Percentiles rank a stretch among this genome's conserved stretches.
Conservation (phyloP, 768 basidiomycete species). For the Russula virescens region DNA sequence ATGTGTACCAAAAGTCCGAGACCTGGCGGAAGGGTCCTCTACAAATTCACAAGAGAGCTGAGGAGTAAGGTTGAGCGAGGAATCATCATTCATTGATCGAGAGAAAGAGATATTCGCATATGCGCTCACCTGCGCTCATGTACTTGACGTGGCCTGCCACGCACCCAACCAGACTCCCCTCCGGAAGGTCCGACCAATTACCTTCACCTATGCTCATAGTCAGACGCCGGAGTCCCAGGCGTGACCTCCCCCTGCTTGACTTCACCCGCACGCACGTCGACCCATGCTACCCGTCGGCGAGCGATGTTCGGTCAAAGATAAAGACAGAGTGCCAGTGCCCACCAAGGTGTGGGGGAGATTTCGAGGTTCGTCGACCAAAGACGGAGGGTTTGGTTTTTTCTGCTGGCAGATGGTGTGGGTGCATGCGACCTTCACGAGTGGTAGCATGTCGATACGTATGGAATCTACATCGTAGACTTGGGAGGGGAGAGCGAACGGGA, state of each 20-base stretch:
- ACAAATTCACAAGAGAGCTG: conserved; percentile 22
- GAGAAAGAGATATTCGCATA: neutral
- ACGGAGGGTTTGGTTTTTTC: conserved; percentile 33
- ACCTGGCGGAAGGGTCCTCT: conserved; percentile 61
- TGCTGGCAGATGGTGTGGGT: neutral
- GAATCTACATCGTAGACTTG: neutral
- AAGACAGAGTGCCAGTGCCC: neutral
- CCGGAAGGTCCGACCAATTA: conserved; percentile 39
- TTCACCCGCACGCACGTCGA: neutral
- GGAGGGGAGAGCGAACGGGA: neutral
- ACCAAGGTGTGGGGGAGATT: conserved; percentile 42
- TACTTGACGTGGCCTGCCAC: conserved; percentile 42
- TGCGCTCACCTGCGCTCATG: conserved; percentile 31
- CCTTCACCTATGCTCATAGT: conserved; percentile 39
- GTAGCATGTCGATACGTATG: neutral
- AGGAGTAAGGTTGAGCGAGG: neutral
- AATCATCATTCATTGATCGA: too few species aligned
- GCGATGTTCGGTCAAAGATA: neutral
- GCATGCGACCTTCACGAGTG: conserved; percentile 2
- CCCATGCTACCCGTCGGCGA: neutral
- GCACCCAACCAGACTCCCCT: conserved; percentile 39
- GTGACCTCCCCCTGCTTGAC: conserved; percentile 37
- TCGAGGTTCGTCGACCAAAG: conserved; percentile 39
- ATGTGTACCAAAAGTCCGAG: conserved; percentile 93
- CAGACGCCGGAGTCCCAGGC: conserved; percentile 37